Percentiles rank a stretch among this genome's conserved stretches.
These are phyloP conservation scores for Flaveria linearis DNA, from an alignment of 129 eudicot genomes.

Conservation along the genomic window DNA sequence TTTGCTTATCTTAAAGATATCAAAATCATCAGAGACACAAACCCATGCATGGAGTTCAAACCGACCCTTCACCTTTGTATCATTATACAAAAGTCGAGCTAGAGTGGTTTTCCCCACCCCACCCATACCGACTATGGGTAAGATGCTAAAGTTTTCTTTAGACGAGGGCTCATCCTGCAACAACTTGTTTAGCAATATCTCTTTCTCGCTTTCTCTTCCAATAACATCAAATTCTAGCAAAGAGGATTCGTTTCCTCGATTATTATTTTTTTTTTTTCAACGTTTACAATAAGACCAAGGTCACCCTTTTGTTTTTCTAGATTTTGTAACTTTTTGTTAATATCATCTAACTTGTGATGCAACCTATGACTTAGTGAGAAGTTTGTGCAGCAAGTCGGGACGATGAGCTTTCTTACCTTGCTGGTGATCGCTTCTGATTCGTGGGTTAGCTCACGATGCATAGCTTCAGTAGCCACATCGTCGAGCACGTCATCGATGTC, in stretches of 20 bases:
- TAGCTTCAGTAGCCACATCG: too few species aligned
- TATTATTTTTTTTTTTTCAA: background rate
- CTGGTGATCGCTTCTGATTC: background rate
- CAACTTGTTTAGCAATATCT: constrained; percentile 5
- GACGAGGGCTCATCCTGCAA: background rate
- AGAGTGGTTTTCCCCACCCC: constrained; percentile 15
- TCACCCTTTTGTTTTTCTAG: constrained; percentile 20
- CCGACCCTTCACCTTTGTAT: background rate
- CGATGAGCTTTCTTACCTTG: constrained; percentile 10
- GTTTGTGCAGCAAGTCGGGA: background rate
- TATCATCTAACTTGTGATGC: constrained; percentile 25
- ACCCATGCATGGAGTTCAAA: constrained; percentile 47
- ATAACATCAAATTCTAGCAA: constrained; percentile 29
- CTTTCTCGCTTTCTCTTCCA: constrained; percentile 41
- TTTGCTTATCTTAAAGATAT: constrained; percentile 24
- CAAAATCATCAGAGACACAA: constrained; percentile 43
- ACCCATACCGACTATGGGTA: constrained; percentile 43
- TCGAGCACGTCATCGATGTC: constrained; percentile 12
- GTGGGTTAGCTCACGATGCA: too few species aligned
- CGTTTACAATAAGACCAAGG: constrained; percentile 20
- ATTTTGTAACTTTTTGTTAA: constrained; percentile 22
- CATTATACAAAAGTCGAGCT: constrained; percentile 7
- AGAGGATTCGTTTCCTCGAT: constrained; percentile 26
- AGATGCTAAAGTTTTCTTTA: constrained; percentile 3
- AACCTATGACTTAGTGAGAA: constrained; percentile 12